Conservation (phyloP, 148 eudicot species). For the Pharnaceum exiguum region DNA sequence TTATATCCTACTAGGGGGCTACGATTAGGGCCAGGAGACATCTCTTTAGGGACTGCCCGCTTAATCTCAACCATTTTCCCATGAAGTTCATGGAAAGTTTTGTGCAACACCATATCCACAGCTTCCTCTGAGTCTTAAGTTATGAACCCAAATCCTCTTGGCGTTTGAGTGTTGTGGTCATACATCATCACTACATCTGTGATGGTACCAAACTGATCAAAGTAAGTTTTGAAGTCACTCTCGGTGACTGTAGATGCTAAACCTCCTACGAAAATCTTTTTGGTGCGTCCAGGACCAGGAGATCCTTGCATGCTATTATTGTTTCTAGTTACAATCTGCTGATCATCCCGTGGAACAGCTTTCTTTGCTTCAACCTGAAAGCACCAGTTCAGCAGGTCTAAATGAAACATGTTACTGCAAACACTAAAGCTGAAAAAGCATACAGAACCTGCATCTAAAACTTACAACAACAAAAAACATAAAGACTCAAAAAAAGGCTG, state of each 20-base stretch:
- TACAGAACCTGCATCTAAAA: neutral
- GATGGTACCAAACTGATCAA: slow-evolving; percentile 79
- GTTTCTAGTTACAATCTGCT: slow-evolving; percentile 51
- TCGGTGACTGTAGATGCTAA: slow-evolving; percentile 85
- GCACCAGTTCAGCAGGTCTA: slow-evolving; percentile 2
- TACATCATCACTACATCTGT: slow-evolving; percentile 93
- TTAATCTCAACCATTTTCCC: slow-evolving; percentile 93
- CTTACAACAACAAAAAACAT: neutral
- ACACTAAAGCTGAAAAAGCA: neutral
- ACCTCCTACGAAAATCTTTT: slow-evolving; percentile 91
- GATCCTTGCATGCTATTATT: slow-evolving; percentile 62
- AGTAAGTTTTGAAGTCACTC: slow-evolving; percentile 67
- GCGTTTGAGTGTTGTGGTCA: slow-evolving; percentile 89
- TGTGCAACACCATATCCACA: slow-evolving; percentile 67
- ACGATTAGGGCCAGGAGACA: slow-evolving; percentile 62
- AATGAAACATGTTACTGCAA: slow-evolving; percentile 11
- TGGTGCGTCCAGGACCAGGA: slow-evolving; percentile 66
- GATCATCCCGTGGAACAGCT: slow-evolving; percentile 88
- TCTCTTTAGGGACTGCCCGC: slow-evolving; percentile 85
- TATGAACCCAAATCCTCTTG: slow-evolving; percentile 92
- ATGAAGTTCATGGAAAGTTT: slow-evolving; percentile 82
- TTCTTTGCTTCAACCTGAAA: slow-evolving; percentile 87
- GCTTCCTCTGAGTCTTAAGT: slow-evolving; percentile 86
- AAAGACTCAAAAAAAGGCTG: neutral
- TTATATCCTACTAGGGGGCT: slow-evolving; percentile 58